phyloP scores from a whole-genome alignment of 129 eudicot genomes.

The Helichrysum umbraculigerum region DNA sequence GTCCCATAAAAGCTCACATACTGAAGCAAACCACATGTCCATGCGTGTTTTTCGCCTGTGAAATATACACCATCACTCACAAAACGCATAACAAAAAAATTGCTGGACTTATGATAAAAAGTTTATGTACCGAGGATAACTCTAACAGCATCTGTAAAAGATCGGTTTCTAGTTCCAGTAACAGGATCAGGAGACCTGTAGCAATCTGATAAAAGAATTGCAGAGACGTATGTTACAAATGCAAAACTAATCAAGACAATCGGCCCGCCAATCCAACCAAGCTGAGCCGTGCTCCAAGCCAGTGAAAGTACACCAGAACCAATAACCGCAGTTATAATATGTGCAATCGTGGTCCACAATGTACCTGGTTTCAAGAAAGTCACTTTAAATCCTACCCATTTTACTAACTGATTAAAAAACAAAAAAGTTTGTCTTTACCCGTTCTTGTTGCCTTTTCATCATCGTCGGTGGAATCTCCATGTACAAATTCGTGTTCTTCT shows the following conservation, averaged over 20 bases:
- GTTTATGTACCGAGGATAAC: constrained; percentile 40
- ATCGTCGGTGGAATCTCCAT: background rate
- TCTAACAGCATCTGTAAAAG: constrained; percentile 50
- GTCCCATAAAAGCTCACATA: constrained; percentile 53
- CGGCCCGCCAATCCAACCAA: constrained; percentile 71
- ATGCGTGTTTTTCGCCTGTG: constrained; percentile 35
- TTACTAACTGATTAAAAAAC: background rate
- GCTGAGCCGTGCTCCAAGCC: constrained; percentile 71
- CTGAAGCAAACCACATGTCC: constrained; percentile 53
- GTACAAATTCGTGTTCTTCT: constrained; percentile 12
- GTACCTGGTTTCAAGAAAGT: constrained; percentile 41
- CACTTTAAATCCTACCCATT: background rate
- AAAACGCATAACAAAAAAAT: background rate
- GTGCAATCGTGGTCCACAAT: constrained; percentile 54
- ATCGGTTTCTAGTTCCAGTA: constrained; percentile 50
- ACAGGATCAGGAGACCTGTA: constrained; percentile 62
- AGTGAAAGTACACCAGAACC: constrained; percentile 69
- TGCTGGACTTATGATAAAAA: background rate
- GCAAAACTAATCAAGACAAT: constrained; percentile 43
- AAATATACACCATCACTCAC: background rate
- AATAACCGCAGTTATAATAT: constrained; percentile 64
- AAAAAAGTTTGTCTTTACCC: constrained; percentile 1
- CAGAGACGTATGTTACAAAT: constrained; percentile 40
- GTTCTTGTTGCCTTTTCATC: constrained; percentile 38
- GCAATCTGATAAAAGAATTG: constrained; percentile 42